Conservation (phyloP, 345 rosid species). For the Punica granatum region DNA sequence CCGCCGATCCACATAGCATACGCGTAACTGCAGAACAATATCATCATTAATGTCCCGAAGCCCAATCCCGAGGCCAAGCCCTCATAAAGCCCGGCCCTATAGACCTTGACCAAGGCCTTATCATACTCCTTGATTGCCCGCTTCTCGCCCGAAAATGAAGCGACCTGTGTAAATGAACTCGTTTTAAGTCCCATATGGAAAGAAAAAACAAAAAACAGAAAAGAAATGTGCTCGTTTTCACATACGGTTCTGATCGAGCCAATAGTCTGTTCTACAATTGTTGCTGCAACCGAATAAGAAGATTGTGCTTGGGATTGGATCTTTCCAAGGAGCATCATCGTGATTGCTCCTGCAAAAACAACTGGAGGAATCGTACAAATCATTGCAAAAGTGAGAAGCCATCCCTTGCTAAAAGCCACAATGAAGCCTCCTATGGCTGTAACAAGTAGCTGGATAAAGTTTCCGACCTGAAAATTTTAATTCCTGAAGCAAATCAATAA, state of each 20-base stretch:
- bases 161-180: constrained; percentile 29
- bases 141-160: constrained; percentile 63
- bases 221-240: neutral
- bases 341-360: constrained; percentile 42
- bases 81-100: constrained; percentile 40
- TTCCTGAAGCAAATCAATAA: neutral
- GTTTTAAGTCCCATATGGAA: neutral
- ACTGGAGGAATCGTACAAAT: constrained; percentile 48
- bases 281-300: constrained; percentile 50
- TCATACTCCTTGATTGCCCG: constrained; percentile 43
- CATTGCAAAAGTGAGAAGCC: constrained; percentile 66
- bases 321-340: constrained; percentile 31
- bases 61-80: constrained; percentile 55
- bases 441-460: constrained; percentile 41
- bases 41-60: constrained; percentile 26
- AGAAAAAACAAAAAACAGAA: neutral
- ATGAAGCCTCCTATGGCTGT: constrained; percentile 63
- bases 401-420: constrained; percentile 56
- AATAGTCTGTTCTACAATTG: constrained; percentile 52
- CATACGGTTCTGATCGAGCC: constrained; percentile 70
- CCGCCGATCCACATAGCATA: constrained; percentile 62
- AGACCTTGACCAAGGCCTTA: constrained; percentile 39
- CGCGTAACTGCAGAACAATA: constrained; percentile 38
- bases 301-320: constrained; percentile 43
- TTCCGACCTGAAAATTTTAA: constrained; percentile 49